Base-by-base conservation (phyloP, 345 rosid genomes). In the Linum usitatissimum region DNA sequence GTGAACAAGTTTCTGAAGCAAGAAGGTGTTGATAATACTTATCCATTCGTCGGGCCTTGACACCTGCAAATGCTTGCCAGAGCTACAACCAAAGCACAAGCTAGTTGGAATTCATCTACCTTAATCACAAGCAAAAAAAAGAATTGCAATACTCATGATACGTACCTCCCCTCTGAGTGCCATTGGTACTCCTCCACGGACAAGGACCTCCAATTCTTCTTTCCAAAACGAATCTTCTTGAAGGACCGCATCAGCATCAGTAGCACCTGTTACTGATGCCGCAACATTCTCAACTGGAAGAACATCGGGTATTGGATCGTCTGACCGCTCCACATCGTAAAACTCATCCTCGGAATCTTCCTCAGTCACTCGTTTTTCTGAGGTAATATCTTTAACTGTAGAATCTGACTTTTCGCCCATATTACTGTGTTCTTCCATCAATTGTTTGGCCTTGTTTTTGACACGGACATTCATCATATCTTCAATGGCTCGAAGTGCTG, bases 21-120 rank as follows among this genome's bases (percentile, higher is more conserved):
- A 94, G 91, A 61, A 94, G 76, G 59, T 82, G 75, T 70, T 82
- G 83, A 70, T 94, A 94, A 72, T 94, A 94, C 57, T 82, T 85
- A 56, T 88, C 90, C 78, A 79, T 76, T 67, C 96, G 86, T 19
- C 97, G 96, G 62, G 82, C 77, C 76, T 59, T 90, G 64, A 85
- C 95, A 76, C 97, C 99, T 23, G 80, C 97, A 77, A 94, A 90
- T 72, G 99, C 97, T 90, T 90, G 96, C 99, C 99, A 94, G 23
- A 94, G 87, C 99, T 94, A 80, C 71, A 79, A 79, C 63, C 59
- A 69, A 72, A 45, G 68, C 73, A 71, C 36, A 69, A 17, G 76
- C 60, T 53, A 64, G 53, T 10, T 63, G 62, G 73, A 61, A 45
- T 53, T 68, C 57, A 73, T 31, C 59, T 12, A 64, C 40, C 30